Percentiles rank a stretch among this genome's conserved stretches.
Evolutionary conservation across 225 moss, liverwort and hornwort species (phyloP).

Genomic region (Sphagnum tenellum): DNA sequence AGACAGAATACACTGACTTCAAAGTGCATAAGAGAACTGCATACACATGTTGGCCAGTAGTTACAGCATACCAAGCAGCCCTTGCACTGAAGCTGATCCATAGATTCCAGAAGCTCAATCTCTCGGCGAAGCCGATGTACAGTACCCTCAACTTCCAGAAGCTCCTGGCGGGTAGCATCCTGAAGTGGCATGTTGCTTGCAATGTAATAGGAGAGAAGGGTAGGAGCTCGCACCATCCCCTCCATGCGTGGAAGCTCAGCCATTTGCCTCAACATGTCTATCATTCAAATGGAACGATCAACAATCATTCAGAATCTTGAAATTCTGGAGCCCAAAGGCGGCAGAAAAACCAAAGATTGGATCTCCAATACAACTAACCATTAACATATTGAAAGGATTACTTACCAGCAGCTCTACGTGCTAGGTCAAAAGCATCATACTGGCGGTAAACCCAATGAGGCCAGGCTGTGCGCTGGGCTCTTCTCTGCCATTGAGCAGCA

Average conservation of each 20-base stretch:
- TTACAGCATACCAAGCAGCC: constrained; percentile 19
- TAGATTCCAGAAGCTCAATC: constrained; percentile 41
- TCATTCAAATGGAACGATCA: no score
- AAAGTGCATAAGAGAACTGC: neutral
- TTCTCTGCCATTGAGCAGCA: constrained; percentile 26
- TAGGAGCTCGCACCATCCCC: constrained; percentile 28
- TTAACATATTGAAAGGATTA: no score
- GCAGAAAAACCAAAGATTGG: no score
- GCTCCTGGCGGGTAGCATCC: constrained; percentile 45
- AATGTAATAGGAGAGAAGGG: constrained; percentile 37
- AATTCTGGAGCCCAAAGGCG: no score
- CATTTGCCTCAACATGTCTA: constrained; percentile 46
- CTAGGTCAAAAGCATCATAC: constrained; percentile 52
- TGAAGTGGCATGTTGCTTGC: constrained; percentile 53
- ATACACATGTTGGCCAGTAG: neutral
- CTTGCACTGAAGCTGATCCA: constrained; percentile 45
- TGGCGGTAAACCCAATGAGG: constrained; percentile 58
- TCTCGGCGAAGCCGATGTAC: constrained; percentile 43
- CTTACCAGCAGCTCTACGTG: constrained; percentile 45
- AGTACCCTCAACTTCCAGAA: constrained; percentile 39
- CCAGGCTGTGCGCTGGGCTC: constrained; percentile 42
- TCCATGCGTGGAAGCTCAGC: constrained; percentile 40
- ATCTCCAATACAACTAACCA: no score
- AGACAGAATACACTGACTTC: neutral
- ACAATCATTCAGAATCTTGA: no score